Percentiles rank a stretch among this genome's conserved stretches.
These are phyloP conservation scores for Phylloporus arenicola DNA, from an alignment of 768 basidiomycete species.

Conservation along the genomic window DNA sequence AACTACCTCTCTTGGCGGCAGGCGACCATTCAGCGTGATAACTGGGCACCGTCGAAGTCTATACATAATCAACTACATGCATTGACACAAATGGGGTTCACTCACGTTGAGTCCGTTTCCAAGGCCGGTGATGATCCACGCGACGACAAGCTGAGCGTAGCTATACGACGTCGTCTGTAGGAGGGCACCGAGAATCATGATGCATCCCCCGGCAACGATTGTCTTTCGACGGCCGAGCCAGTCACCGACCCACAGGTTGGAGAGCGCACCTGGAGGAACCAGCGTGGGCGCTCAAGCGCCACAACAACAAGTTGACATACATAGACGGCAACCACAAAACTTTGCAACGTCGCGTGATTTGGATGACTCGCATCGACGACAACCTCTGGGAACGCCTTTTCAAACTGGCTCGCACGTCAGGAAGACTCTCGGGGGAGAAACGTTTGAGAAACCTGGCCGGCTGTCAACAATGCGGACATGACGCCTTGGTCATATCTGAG, in stretches of 20 bases:
- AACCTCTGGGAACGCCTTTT: conserved; percentile 52
- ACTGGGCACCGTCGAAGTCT: conserved; percentile 62
- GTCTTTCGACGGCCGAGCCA: conserved; percentile 52
- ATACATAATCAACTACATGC: neutral
- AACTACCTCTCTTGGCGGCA: conserved; percentile 50
- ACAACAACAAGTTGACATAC: conserved; percentile 24
- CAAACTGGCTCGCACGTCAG: conserved; percentile 38
- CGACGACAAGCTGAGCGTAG: conserved; percentile 58
- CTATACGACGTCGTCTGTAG: conserved; percentile 52
- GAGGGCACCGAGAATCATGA: conserved; percentile 61
- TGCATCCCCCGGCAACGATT: conserved; percentile 50
- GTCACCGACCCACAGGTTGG: conserved; percentile 59
- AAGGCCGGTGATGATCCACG: conserved; percentile 55
- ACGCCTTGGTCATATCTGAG: conserved; percentile 64
- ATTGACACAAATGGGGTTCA: neutral
- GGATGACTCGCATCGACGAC: conserved; percentile 35
- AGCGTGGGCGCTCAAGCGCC: neutral
- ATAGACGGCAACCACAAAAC: conserved; percentile 56
- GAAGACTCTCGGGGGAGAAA: neutral
- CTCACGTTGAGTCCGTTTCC: conserved; percentile 59
- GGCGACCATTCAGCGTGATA: conserved; percentile 67
- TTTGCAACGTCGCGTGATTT: conserved; percentile 50
- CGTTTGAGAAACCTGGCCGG: conserved; percentile 37
- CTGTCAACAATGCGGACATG: conserved; percentile 60
- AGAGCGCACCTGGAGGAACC: conserved; percentile 46